Evolutionary conservation across 2,329 filamentous ascomycete species (phyloP).

Genomic region (Exophiala aquamarina): DNA sequence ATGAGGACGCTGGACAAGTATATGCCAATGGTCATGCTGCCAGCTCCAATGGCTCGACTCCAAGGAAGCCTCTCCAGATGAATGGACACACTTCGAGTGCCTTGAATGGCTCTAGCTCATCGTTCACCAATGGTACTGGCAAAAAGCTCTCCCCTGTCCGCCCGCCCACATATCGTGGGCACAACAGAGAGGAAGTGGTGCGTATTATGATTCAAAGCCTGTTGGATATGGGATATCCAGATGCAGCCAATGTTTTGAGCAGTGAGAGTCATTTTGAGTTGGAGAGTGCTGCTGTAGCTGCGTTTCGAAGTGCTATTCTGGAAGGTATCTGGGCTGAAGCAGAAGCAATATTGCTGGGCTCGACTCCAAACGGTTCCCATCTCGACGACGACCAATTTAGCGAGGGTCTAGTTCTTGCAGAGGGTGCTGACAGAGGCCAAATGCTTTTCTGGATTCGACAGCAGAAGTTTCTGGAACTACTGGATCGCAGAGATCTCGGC

Average conservation of each 20-base stretch:
- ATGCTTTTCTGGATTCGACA: constrained; percentile 89
- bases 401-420: constrained; percentile 68
- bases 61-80: constrained; percentile 49
- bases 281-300: constrained; percentile 81
- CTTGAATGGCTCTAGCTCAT: constrained; percentile 37
- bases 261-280: constrained; percentile 83
- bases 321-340: constrained; percentile 80
- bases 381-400: constrained; percentile 29
- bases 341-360: constrained; percentile 72
- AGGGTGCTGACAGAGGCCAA: constrained; percentile 70
- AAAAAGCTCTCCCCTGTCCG: constrained; percentile 31
- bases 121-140: constrained; percentile 40
- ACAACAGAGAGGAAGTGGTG: constrained; percentile 90
- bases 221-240: constrained; percentile 80
- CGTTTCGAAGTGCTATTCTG: constrained; percentile 78
- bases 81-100: constrained; percentile 56
- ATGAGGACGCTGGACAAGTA: constrained; percentile 50
- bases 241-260: constrained; percentile 71
- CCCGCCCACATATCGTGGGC: constrained; percentile 68
- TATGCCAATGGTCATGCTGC: constrained; percentile 57
- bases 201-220: constrained; percentile 89
- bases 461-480: constrained; percentile 90
- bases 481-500: constrained; percentile 73
- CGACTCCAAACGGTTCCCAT: constrained; percentile 43
- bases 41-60: constrained; percentile 57